Evolutionary conservation across 805 yeast genomes (phyloP), one percentile per base, ranked within the genome.

Genomic region (Candida ipomoeae): DNA sequence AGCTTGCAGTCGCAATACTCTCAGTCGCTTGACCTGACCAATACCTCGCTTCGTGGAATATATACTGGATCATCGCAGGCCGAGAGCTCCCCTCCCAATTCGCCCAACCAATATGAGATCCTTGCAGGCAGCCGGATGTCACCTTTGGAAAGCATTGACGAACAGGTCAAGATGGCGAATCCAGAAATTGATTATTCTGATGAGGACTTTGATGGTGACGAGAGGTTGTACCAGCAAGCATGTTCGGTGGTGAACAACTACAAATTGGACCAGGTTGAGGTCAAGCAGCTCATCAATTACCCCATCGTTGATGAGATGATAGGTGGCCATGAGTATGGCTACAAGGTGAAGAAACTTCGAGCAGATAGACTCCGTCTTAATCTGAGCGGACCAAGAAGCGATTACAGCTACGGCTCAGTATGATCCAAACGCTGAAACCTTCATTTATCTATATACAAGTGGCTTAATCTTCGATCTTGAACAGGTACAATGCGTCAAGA

Each of bases 231-330:
- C 52, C 66, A 59, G 20, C 50, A 55, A 26, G 77, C 78, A 6
- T 49, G 54, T 32, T 43, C 56, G 5, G 60, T 59, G 37, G 58
- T 59, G 21, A 59, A 59, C 49, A 59, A 57, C 51, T 59, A 59
- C 48, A 57, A 55, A 29, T 47, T 59, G 46, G 62, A 72, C 49
- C 74, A 69, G 50, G 46, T 43, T 2, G 71, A 66, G 32, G 66
- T 71, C 36, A 70, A 70, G 49, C 55, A 60, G 48, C 44, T 72
- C 45, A 56, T 73, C 31, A 71, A 74, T 50, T 74, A 73, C 50
- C 78, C 78, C 2, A 70, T 73, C 8, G 76, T 72, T n/a, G 78
- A 73, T 44, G 76, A 74, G 46, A 43, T 56, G 37, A 60, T 73
- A 13, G 65, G 59, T 21, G 70, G 76, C 6, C 78, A 73, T 57